A percentile compares a stretch with the other conserved stretches of the same genome.
These are phyloP conservation scores for Nicotiana noctiflora DNA, from an alignment of 257 asterid species.

Conservation along the genomic window DNA sequence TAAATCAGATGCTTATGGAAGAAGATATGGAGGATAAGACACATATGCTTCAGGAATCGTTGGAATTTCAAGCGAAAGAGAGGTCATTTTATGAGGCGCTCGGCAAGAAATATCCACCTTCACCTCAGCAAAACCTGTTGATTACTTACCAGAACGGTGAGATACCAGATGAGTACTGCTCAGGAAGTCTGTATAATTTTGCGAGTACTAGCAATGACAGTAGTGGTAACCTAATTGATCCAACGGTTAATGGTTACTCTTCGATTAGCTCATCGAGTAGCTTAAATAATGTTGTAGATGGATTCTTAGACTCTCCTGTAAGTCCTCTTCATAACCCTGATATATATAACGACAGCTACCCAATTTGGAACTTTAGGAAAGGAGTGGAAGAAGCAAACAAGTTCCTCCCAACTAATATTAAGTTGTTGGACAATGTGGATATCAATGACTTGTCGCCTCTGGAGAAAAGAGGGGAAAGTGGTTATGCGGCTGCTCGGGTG, in stretches of 20 bases:
- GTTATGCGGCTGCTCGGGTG: conserved; percentile 2
- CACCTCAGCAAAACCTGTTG: conserved; percentile 18
- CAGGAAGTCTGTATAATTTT: not conserved
- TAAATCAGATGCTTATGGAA: conserved; percentile 38
- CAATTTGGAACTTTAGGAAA: conserved; percentile 42
- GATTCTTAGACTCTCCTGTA: conserved; percentile 39
- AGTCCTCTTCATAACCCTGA: conserved; percentile 40
- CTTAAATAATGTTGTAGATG: conserved; percentile 26
- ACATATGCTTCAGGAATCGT: conserved; percentile 42
- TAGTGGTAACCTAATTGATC: conserved; percentile 23
- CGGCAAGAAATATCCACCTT: conserved; percentile 39
- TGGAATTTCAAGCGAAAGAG: conserved; percentile 44
- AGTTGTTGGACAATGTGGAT: conserved; percentile 19
- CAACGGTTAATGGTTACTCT: conserved; percentile 24
- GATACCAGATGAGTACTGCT: conserved; percentile 8
- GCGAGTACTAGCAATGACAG: conserved; percentile 13
- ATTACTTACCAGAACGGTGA: conserved; percentile 5
- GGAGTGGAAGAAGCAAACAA: conserved; percentile 55
- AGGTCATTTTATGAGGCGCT: conserved; percentile 44
- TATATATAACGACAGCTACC: conserved; percentile 28
- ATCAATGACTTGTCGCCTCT: conserved; percentile 12
- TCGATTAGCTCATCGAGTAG: conserved; percentile 29
- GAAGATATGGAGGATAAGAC: conserved; percentile 51
- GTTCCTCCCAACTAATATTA: conserved; percentile 34
- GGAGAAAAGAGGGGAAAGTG: conserved; percentile 9